These are phyloP conservation scores for Fusarium tuaranense DNA, from an alignment of 2,329 filamentous ascomycete species.

Conservation along the genomic window DNA sequence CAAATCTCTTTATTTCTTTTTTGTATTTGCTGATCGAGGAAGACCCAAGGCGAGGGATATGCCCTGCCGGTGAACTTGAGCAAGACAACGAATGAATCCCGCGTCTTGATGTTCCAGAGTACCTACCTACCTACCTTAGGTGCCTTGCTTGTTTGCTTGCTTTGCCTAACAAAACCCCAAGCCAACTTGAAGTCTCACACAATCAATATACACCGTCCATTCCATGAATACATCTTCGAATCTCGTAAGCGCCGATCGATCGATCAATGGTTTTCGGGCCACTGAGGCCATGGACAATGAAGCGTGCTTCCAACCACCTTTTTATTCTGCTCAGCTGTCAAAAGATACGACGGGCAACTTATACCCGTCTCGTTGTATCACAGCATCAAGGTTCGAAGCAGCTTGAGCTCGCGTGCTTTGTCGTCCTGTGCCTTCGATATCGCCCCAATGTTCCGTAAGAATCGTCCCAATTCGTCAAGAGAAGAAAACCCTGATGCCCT, in stretches of 20 bases:
- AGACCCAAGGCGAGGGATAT: conserved; percentile 17
- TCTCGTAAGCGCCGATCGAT: conserved; percentile 10
- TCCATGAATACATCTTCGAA: conserved; percentile 8
- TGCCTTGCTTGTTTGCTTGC: neutral
- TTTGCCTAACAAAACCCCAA: conserved; percentile 3
- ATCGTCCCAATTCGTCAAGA: conserved; percentile 42
- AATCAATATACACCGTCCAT: conserved; percentile 4
- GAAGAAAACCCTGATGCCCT: conserved; percentile 27
- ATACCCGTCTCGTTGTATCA: conserved; percentile 17
- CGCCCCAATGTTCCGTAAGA: conserved; percentile 35
- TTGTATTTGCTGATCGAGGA: conserved; percentile 30
- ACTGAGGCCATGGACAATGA: conserved; percentile 5
- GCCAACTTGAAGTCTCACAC: neutral
- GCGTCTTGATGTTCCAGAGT: conserved; percentile 6
- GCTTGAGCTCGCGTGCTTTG: conserved; percentile 11
- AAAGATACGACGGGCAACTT: conserved; percentile 15
- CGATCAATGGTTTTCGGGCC: conserved; percentile 2
- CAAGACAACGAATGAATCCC: conserved; percentile 14
- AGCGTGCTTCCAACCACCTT: conserved; percentile 27
- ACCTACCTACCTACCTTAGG: neutral
- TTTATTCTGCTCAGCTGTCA: conserved; percentile 34
- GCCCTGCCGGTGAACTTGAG: conserved; percentile 1
- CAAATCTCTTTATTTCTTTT: conserved; percentile 26
- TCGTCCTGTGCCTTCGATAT: conserved; percentile 18
- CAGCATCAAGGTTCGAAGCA: conserved; percentile 21